A percentile compares a stretch with the other conserved stretches of the same genome.
phyloP scores from a whole-genome alignment of 306 rosid species.

The Dalbergia oliveri region DNA sequence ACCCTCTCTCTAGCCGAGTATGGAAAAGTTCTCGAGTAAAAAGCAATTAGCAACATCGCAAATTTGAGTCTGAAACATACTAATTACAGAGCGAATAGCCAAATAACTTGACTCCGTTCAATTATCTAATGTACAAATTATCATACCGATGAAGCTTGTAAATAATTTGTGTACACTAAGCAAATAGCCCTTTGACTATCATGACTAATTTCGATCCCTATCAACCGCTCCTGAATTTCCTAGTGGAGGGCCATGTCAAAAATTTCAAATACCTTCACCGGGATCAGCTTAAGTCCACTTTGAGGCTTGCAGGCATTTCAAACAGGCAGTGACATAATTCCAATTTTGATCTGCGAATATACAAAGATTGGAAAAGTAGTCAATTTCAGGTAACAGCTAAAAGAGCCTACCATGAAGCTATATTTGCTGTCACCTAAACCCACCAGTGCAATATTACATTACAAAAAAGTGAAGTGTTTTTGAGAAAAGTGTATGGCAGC shows the following conservation, averaged over 20 bases:
- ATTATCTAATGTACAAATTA: slow-evolving; percentile 11
- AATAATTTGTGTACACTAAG: slow-evolving; percentile 5
- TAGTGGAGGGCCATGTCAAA: neutral
- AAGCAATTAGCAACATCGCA: slow-evolving; percentile 26
- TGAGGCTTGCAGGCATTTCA: slow-evolving; percentile 38
- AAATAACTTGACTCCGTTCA: slow-evolving; percentile 12
- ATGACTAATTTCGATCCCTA: slow-evolving; percentile 2
- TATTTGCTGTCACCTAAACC: slow-evolving; percentile 30
- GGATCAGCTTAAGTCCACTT: slow-evolving; percentile 38
- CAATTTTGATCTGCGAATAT: slow-evolving; percentile 45
- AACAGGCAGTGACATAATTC: slow-evolving; percentile 33
- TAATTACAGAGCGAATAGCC: slow-evolving; percentile 24
- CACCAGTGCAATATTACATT: slow-evolving; percentile 11
- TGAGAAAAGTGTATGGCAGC: neutral
- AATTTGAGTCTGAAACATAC: slow-evolving; percentile 25
- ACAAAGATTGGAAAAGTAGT: slow-evolving; percentile 27
- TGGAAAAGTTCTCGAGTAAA: slow-evolving; percentile 7
- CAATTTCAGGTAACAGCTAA: neutral
- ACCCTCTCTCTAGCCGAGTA: neutral
- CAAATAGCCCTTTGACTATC: slow-evolving; percentile 28
- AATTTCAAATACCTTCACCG: slow-evolving; percentile 25
- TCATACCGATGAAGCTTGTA: neutral
- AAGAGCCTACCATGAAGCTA: neutral
- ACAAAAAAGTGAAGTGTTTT: neutral
- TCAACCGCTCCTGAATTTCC: slow-evolving; percentile 31